phyloP scores from a whole-genome alignment of 2,329 filamentous ascomycete species.

The Stenocarpella maydis region DNA sequence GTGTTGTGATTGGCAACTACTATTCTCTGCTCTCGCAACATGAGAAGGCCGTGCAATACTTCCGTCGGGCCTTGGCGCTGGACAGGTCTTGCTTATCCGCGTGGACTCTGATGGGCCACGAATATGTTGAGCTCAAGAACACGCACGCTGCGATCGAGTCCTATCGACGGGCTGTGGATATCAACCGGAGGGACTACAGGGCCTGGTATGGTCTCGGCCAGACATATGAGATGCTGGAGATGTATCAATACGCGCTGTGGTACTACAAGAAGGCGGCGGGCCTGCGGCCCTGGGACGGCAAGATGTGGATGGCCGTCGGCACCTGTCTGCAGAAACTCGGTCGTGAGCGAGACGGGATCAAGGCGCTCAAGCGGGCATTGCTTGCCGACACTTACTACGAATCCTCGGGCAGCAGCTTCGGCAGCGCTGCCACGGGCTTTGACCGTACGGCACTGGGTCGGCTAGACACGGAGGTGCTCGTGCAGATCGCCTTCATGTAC shows the following conservation, averaged over 20 bases:
- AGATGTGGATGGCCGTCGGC: slow-evolving; percentile 98
- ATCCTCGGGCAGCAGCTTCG: slow-evolving; percentile 61
- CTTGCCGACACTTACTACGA: slow-evolving; percentile 90
- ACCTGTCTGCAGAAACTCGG: slow-evolving; percentile 91
- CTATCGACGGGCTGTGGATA: slow-evolving; percentile 93
- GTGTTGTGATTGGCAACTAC: slow-evolving; percentile 96
- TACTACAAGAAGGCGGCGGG: slow-evolving; percentile 97
- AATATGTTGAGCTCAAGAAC: slow-evolving; percentile 98
- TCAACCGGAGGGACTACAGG: slow-evolving; percentile 94
- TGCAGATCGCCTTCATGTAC: slow-evolving; percentile 90
- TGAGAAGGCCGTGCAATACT: slow-evolving; percentile 98
- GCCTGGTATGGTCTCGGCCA: slow-evolving; percentile 98
- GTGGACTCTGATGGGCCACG: slow-evolving; percentile 99
- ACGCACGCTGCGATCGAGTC: slow-evolving; percentile 98
- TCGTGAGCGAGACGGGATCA: slow-evolving; percentile 88
- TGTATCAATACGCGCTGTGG: slow-evolving; percentile 96
- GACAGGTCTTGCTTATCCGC: slow-evolving; percentile 92
- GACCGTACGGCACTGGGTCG: slow-evolving; percentile 62
- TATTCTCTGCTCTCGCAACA: slow-evolving; percentile 94
- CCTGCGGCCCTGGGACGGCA: slow-evolving; percentile 92
- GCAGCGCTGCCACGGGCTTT: slow-evolving; percentile 52
- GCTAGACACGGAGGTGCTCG: slow-evolving; percentile 88
- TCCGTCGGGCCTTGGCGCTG: slow-evolving; percentile 88
- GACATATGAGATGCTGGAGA: slow-evolving; percentile 96
- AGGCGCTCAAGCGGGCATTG: slow-evolving; percentile 90